Base-by-base conservation (phyloP, 352 stramenopile genomes). In the Globisporangium alternatum region DNA sequence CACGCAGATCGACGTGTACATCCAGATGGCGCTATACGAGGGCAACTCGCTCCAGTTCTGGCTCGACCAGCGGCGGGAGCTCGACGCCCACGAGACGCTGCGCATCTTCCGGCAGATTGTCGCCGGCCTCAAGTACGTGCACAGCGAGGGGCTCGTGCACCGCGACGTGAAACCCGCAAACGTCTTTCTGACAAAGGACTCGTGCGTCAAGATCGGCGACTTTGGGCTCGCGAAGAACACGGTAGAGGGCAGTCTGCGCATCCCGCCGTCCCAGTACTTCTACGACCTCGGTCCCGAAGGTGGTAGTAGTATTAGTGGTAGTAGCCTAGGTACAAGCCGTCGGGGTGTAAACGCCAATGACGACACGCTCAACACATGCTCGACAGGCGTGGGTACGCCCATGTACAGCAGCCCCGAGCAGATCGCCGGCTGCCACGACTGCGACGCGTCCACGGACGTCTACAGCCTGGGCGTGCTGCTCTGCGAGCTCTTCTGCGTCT, bases 1-100 rank as follows among this genome's bases (percentile, higher is more conserved):
- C 62, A 89, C 82, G 3, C 81, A 91, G 60, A 92, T 94, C 54
- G 82, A 94, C 33, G 80, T 97, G 52, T 95, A 94, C 70, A 96
- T 96, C 53, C 89, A 98, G 70, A 98, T 98, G 95, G 90, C 97
- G 47, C 90, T 97, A 35, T 98, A 97, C 64, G 77, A 97, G 51
- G 77, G 86, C 44, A 95, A 95, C 33, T 98, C 96, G 6, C 75
- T 94, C 30, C 80, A 84, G 52, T 74, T 91, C 37, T 94, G 83
- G 83, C 78, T 94, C 51, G 78, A 90, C 1, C 71, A 84, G 48
- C 83, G 83, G 5, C 15, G 44, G 10, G 56, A 62, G 9, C 67
- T 92, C 17, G 70, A 89, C 47, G 37, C 61, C 0, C 51, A 17
- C 1, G 78, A 89, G 41, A 89, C 86, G 48, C 91, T 91, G 56